Evolutionary conservation across 768 basidiomycete genomes (phyloP), one percentile per base, ranked within the genome.

Genomic region (Sarcodon sp.): DNA sequence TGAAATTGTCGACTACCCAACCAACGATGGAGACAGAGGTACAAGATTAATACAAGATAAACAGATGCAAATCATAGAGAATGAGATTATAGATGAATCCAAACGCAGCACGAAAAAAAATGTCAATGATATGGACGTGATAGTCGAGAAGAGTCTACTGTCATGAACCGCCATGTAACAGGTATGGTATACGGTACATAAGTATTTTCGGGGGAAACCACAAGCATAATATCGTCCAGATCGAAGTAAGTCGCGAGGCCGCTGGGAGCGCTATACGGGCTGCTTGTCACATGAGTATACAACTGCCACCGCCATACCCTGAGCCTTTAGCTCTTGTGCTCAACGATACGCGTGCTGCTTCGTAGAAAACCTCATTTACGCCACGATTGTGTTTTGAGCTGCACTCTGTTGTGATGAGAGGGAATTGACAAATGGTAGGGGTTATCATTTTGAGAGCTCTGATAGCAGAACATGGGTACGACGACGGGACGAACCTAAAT

Each of bases 361-460:
- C 94, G 54, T 87, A 77, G 58, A 98, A 92, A 7, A 93, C 91
- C 61, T 98, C 93, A 31, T 78, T 72, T 9, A 98, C 92, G 4
- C 94, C 94, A 44, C 94, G 79, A 55, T 96, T 93, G 59, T 94
- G 91, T 64, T 97, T 97, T 7, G 94, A 92, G 53, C 91, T 94
- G 61, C 94, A 97, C 71, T 98, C 93, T 96, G 57, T 3, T 9
- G 16, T 6, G 15, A 34, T n/a, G 34, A n/a, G 34, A 15, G 36
- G 11, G 41, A 33, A 18, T 27, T 13, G 1, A 10, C 3, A 1
- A n/a, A 35, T 35, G 8, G 27, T 32, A 8, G 34, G 33, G 21
- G 47, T 43, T 38, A 21, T 34, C 37, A 12, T 21, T 41, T 13
- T 41, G 7, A 41, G 27, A 15, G 27, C 39, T 11, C 8, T 13